A percentile compares a stretch with the other conserved stretches of the same genome.
Evolutionary conservation across 2,329 filamentous ascomycete species (phyloP).

Genomic region (Aureobasidium sp.): DNA sequence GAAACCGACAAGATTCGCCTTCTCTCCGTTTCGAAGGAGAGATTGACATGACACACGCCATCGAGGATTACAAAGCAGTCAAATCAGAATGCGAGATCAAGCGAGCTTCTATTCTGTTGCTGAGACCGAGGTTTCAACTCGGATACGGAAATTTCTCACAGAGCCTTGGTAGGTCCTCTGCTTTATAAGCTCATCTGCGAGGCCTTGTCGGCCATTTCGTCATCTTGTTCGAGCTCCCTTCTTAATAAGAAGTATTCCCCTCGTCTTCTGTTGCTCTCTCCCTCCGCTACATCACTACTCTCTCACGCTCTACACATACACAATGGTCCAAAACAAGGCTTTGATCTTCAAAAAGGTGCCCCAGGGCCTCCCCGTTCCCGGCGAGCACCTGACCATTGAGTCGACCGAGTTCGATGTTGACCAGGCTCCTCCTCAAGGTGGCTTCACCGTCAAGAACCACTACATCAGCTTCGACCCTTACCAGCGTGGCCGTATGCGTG

Average conservation of each 20-base stretch:
- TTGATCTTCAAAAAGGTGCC: slow-evolving; percentile 68
- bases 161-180: not conserved
- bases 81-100: not conserved
- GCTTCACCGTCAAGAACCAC: slow-evolving; percentile 62
- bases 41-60: not conserved
- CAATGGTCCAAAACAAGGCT: slow-evolving; percentile 61
- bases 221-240: not conserved
- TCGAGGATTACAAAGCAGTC: slow-evolving; percentile 6
- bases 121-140: not conserved
- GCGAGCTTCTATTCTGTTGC: not conserved
- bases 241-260: not conserved
- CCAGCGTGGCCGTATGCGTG: slow-evolving; percentile 72
- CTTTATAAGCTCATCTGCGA: slow-evolving; percentile 9
- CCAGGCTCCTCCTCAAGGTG: slow-evolving; percentile 53
- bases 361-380: slow-evolving; percentile 57
- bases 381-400: slow-evolving; percentile 64
- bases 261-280: not conserved
- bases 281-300: not conserved
- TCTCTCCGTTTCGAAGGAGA: slow-evolving; percentile 3
- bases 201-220: slow-evolving; percentile 13
- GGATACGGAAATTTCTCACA: not conserved
- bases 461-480: slow-evolving; percentile 80
- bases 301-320: not conserved
- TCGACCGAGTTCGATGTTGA: slow-evolving; percentile 60
- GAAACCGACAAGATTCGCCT: not conserved